Conservation (phyloP, 2,329 filamentous ascomycete genomes). For the Cercospora sp. region DNA sequence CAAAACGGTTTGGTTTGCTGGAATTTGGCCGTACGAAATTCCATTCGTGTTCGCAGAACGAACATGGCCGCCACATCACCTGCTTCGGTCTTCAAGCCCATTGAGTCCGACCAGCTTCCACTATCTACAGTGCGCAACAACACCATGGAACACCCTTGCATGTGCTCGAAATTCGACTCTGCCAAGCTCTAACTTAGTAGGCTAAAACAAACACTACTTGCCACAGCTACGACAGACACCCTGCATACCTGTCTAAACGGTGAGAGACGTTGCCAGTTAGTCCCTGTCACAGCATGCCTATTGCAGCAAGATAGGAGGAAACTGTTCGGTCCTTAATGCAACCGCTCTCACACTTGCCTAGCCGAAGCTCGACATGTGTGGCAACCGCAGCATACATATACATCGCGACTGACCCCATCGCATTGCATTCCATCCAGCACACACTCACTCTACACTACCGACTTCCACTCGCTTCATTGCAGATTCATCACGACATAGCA, state of each 20-base stretch:
- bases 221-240: constrained; percentile 3
- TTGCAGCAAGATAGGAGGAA: constrained; percentile 1
- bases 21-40: neutral
- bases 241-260: neutral
- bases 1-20: neutral
- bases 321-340: neutral
- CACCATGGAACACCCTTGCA: neutral
- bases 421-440: neutral
- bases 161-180: neutral
- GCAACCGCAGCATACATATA: neutral
- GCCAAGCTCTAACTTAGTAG: neutral
- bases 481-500: constrained; percentile 4
- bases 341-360: constrained; percentile 2
- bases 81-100: neutral
- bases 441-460: constrained; percentile 9
- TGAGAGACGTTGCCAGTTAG: neutral
- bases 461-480: constrained; percentile 9
- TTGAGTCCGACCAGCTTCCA: neutral
- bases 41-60: neutral
- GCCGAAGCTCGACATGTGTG: neutral
- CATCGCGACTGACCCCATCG: neutral
- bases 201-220: neutral
- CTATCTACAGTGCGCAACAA: neutral
- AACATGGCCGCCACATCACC: neutral
- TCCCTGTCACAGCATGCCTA: neutral